phyloP scores from a whole-genome alignment of 441 rosid species.

The Melastoma candidum region DNA sequence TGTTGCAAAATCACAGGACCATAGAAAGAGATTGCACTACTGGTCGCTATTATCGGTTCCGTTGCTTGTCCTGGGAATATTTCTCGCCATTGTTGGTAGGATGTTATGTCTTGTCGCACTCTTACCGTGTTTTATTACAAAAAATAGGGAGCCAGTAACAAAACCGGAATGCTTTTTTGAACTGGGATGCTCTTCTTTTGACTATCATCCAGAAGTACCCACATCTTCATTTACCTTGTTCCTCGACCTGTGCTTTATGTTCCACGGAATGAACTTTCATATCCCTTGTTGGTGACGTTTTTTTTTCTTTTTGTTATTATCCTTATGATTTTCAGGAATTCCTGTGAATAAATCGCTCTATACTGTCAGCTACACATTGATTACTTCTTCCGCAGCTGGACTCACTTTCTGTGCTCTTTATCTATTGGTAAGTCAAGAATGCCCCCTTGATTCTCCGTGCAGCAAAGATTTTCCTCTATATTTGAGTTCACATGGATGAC shows the following conservation, averaged over 20 bases:
- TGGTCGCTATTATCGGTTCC: conserved; percentile 6
- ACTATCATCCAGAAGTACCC: too few relatives aligned
- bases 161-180: background rate
- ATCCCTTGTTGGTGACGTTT: background rate
- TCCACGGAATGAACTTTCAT: too few relatives aligned
- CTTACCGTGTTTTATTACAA: background rate
- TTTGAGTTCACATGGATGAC: background rate
- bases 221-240: too few relatives aligned
- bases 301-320: background rate
- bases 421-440: conserved; percentile 11
- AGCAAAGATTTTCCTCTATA: too few relatives aligned
- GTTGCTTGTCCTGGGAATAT: conserved; percentile 1
- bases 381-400: conserved; percentile 15
- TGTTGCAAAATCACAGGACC: conserved; percentile 8
- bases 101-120: background rate
- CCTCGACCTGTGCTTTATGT: too few relatives aligned
- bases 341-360: conserved; percentile 11
- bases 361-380: conserved; percentile 13
- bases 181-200: too few relatives aligned
- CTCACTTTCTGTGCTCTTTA: conserved; percentile 11
- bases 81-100: conserved; percentile 14
- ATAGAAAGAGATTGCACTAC: conserved; percentile 5
- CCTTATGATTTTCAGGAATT: conserved; percentile 5
- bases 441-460: too few relatives aligned
- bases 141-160: background rate